Evolutionary conservation across 2,329 filamentous ascomycete species (phyloP).

Genomic region (Phaeosphaeriaceae sp.): DNA sequence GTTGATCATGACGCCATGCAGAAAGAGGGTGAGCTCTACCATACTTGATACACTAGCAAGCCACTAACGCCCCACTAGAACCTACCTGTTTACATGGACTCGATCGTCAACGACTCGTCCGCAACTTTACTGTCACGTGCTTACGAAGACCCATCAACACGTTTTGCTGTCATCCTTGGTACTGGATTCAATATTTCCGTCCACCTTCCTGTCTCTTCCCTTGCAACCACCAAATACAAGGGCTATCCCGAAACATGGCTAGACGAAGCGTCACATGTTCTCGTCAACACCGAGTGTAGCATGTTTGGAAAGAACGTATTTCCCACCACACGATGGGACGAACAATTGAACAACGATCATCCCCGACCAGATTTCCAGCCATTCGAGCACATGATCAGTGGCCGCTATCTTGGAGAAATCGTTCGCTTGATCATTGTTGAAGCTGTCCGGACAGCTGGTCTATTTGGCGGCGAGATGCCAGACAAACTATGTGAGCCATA

Average conservation of each 20-base stretch:
- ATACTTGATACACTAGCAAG: slow-evolving; percentile 4
- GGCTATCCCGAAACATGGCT: slow-evolving; percentile 62
- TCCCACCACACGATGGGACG: slow-evolving; percentile 68
- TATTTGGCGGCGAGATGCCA: slow-evolving; percentile 66
- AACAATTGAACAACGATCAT: slow-evolving; percentile 64
- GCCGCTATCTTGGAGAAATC: slow-evolving; percentile 69
- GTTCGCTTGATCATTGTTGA: slow-evolving; percentile 67
- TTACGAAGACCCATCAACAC: slow-evolving; percentile 66
- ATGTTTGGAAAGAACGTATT: slow-evolving; percentile 69
- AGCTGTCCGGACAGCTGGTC: slow-evolving; percentile 60
- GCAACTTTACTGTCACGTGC: slow-evolving; percentile 68
- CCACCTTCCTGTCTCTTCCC: slow-evolving; percentile 63
- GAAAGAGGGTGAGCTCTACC: slow-evolving; percentile 49
- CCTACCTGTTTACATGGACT: slow-evolving; percentile 65
- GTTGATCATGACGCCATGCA: slow-evolving; percentile 66
- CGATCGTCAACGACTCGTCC: slow-evolving; percentile 70
- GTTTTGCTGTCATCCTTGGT: slow-evolving; percentile 69
- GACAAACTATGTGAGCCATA: slow-evolving; percentile 64
- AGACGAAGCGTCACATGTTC: slow-evolving; percentile 64
- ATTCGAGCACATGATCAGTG: slow-evolving; percentile 69
- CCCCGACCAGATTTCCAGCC: slow-evolving; percentile 68
- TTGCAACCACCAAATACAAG: slow-evolving; percentile 64
- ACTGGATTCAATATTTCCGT: slow-evolving; percentile 71
- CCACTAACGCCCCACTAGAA: slow-evolving; percentile 39
- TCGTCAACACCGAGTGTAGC: slow-evolving; percentile 71